Evolutionary conservation across 306 rosid genomes (phyloP).

Genomic region (Quercus parvula): DNA sequence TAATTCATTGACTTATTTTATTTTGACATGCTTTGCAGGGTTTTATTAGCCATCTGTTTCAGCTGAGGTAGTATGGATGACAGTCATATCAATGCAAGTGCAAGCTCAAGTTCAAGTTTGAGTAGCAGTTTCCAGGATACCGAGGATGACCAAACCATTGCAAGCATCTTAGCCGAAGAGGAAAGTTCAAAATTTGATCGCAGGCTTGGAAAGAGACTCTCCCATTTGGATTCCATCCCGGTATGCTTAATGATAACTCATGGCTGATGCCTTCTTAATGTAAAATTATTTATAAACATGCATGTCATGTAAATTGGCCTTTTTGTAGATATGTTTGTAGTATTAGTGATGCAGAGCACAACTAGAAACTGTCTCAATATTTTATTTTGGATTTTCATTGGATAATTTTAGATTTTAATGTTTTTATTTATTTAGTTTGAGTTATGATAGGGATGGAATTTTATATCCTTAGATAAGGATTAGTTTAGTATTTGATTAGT

Average conservation of each 20-base stretch:
- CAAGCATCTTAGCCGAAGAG: conserved; percentile 68
- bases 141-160: conserved; percentile 90
- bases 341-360: too few species aligned
- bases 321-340: not conserved
- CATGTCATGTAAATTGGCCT: not conserved
- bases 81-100: conserved; percentile 62
- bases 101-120: conserved; percentile 94
- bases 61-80: conserved; percentile 51
- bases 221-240: conserved; percentile 92
- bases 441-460: too few species aligned
- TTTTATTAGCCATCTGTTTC: not conserved
- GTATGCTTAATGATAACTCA: conserved; percentile 32
- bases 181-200: conserved; percentile 35
- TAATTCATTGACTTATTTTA: not conserved
- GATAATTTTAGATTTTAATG: too few species aligned
- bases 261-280: not conserved
- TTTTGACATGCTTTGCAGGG: conserved; percentile 20
- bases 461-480: too few species aligned
- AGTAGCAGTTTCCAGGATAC: conserved; percentile 69
- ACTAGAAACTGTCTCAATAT: too few species aligned
- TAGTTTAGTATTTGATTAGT: too few species aligned
- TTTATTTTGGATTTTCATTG: too few species aligned
- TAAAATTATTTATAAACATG: not conserved
- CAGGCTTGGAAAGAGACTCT: conserved; percentile 81
- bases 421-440: too few species aligned